Percentiles rank a stretch among this genome's conserved stretches.
These are phyloP conservation scores for Chaetomium sp. DNA, from an alignment of 2,329 filamentous ascomycete genomes.

Conservation along the genomic window DNA sequence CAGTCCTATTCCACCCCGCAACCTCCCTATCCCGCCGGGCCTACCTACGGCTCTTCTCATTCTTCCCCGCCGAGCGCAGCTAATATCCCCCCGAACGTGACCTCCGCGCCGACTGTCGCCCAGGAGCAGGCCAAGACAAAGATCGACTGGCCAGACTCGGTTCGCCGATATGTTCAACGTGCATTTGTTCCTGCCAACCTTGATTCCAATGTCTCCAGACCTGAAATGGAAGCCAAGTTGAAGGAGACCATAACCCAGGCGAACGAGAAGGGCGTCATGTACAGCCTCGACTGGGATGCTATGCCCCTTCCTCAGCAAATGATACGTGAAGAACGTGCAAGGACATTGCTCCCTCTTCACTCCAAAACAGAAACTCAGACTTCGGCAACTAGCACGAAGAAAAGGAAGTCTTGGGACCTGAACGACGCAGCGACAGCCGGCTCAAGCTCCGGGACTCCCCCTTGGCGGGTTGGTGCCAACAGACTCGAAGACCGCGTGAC, in stretches of 20 bases:
- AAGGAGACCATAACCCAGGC: slow-evolving; percentile 80
- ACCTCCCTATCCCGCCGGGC: slow-evolving; percentile 22
- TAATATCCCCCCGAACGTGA: slow-evolving; percentile 23
- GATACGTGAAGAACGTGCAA: slow-evolving; percentile 61
- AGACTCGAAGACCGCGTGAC: slow-evolving; percentile 71
- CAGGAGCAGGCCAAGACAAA: slow-evolving; percentile 43
- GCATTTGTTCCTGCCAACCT: slow-evolving; percentile 74
- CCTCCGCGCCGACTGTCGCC: slow-evolving; percentile 8
- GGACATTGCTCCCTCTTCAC: slow-evolving; percentile 17
- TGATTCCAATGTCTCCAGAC: slow-evolving; percentile 52
- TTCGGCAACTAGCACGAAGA: slow-evolving; percentile 42
- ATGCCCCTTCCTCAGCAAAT: slow-evolving; percentile 81
- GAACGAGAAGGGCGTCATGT: slow-evolving; percentile 65
- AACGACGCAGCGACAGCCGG: slow-evolving; percentile 31
- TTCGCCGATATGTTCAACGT: slow-evolving; percentile 81
- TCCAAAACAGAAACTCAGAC: slow-evolving; percentile 5
- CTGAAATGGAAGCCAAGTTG: slow-evolving; percentile 76
- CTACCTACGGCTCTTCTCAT: slow-evolving; percentile 24
- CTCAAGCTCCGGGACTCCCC: slow-evolving; percentile 3
- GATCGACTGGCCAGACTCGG: slow-evolving; percentile 73
- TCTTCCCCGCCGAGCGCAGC: slow-evolving; percentile 21
- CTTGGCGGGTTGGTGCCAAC: slow-evolving; percentile 19
- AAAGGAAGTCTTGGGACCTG: slow-evolving; percentile 73
- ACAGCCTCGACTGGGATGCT: slow-evolving; percentile 72
- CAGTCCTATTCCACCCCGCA: slow-evolving; percentile 35